Evolutionary conservation across 768 basidiomycete genomes (phyloP), one percentile per base, ranked within the genome.

Genomic region (Pleurotus platypus): DNA sequence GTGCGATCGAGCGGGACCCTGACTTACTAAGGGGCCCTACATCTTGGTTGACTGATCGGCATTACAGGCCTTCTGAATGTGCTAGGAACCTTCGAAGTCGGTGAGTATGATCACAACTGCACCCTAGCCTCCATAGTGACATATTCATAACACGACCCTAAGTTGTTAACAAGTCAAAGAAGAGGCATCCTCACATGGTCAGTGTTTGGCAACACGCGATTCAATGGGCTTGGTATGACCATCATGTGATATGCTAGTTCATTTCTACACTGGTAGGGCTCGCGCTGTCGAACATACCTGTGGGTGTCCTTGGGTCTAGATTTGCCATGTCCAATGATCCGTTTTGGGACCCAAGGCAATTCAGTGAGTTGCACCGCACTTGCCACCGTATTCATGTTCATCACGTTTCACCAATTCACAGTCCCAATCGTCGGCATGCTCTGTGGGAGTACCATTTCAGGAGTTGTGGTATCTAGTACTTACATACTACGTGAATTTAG

Each of bases 361-460:
- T 86, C 63, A 87, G 91, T 90, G 59, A 43, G 85, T 64, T 5
- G 9, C 30, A 9, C 20, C 47, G 39, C 15, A 9, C n/a, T 45
- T 18, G 8, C 42, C 42, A 15, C 8, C 12, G 42, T 43, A 16
- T n/a, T 43, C 42, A 43, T 43, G 13, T 43, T 15, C 8, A 43
- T 51, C 30, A 8, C 24, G 12, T 15, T 6, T 47, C 57, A 7
- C 62, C 50, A 22, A 22, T 46, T 40, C 20, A 20, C 48, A 92
- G 90, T 93, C 51, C 91, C 89, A 6, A 82, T 92, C 55, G 78
- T 92, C 6, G 91, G 93, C 5, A 94, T 94, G 93, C 75, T 94
- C 2, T 88, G 90, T 45, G 92, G 92, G 2, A 84, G 81, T 54
- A 85, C 90, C 1, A 87, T 94, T 50, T 86, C 87, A 0, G 84